Evolutionary conservation across 2,329 filamentous ascomycete genomes (phyloP), one percentile per base, ranked within the genome.

Genomic region (Venturia carpophila): DNA sequence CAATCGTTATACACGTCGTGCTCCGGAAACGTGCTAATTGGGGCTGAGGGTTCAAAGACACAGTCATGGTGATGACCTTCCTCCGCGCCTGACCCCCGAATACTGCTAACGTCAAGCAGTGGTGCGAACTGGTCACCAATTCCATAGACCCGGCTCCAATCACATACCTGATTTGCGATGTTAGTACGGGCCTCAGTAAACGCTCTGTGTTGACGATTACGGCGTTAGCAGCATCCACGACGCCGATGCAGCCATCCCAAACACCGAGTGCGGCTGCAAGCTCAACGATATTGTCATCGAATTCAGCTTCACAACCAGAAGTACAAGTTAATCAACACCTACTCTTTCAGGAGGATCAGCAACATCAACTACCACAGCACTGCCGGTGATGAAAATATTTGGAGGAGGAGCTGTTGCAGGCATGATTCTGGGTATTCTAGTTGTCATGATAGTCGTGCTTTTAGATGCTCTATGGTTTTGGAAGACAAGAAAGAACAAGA

Each of bases 151-250:
- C 30, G 17, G 49, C 24, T 34, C 49, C 49, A 17, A 9, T 34
- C 30, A 34, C 49, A 10, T 56, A 56, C 27, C 30, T 56, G 13
- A 56, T 56, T 34, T 56, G 49, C 49, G 49, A 56, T 34, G 49
- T 34, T 27, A 34, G 49, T 34, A 56, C 27, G 27, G 52, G 52
- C 15, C 27, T 58, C 30, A 58, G 52, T 11, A 37, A 58, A 5
- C 27, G 52, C 5, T 58, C 19, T n/a, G 52, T 58, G 19, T 5
- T 34, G 15, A 27, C 27, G 9, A 21, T 17, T 15, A 58, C 30
- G n/a, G 52, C 27, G 10, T 37, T 17, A 21, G 30, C 15, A 13
- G 30, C 30, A 37, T 34, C 30, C 7, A 58, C 15, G 30, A 34
- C 52, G 17, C 27, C 19, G 6, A 58, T 15, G 15, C 52, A 58